Evolutionary conservation across 306 rosid genomes (phyloP).

Genomic region (Pterocarpus santalinus): DNA sequence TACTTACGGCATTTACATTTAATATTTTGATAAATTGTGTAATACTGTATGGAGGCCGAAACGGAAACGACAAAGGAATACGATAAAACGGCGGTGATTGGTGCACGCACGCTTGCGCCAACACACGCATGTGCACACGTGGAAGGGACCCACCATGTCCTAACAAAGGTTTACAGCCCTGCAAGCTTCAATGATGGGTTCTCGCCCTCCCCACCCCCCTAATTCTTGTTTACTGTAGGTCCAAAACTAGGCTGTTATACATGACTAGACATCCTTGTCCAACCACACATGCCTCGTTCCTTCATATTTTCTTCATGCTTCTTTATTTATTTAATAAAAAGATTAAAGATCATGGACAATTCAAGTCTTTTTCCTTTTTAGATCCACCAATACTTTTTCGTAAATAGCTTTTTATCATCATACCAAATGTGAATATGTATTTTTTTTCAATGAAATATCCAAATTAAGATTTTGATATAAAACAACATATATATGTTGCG

Average conservation of each 20-base stretch:
- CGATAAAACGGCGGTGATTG: conserved; percentile 35
- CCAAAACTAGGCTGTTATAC: conserved; percentile 21
- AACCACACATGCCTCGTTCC: neutral
- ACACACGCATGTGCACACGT: conserved; percentile 68
- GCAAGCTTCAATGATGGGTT: conserved; percentile 46
- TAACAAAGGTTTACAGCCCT: conserved; percentile 54
- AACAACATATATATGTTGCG: too few relatives aligned
- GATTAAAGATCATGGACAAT: neutral
- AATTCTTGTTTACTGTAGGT: neutral
- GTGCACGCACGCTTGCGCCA: conserved; percentile 53
- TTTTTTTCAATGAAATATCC: neutral
- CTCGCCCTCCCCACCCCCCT: neutral
- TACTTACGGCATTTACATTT: too few relatives aligned
- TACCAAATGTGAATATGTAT: neutral
- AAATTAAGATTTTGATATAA: neutral
- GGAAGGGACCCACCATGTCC: conserved; percentile 63
- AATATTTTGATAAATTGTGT: neutral
- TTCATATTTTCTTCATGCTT: neutral
- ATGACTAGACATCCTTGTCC: conserved; percentile 33
- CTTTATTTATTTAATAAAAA: neutral
- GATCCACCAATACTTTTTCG: neutral
- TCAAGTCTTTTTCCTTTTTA: neutral
- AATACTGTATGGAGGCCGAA: neutral
- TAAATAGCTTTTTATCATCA: neutral
- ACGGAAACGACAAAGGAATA: neutral